Base-by-base conservation (phyloP, 805 yeast genomes). In the Clavispora carvajalis region DNA sequence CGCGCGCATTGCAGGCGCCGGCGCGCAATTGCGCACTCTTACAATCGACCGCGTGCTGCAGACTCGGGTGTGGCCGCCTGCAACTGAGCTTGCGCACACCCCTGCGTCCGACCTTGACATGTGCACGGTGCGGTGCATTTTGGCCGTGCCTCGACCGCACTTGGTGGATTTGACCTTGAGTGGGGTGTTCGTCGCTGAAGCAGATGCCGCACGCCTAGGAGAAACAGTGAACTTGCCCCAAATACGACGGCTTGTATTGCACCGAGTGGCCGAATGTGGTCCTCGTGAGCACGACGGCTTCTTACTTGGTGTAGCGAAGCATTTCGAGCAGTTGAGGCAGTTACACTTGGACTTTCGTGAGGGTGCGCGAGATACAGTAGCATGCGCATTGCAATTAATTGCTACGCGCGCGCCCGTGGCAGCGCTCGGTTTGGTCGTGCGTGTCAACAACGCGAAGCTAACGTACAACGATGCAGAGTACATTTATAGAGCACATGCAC, bases 271-370 rank as follows among this genome's bases (percentile, higher is more conserved):
- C 1, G 77, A 73, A 42, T 54, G 60, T 16, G 40, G 40, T 5
- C 29, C 31, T 1, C 19, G 31, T 39, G 1, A 33, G 34, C 12
- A 31, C 47, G 15, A 52, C 44, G n/a, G 57, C 61, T 62, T 67
- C 36, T 47, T 65, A 33, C 37, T 38, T 5, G 34, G 40, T 10
- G 39, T 68, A 2, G 59, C 59, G 1, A 57, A 58, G 2, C 36
- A 49, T 24, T 51, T 70, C 18, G 41, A 17, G 1, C 51, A 40
- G 8, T 44, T 71, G 26, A 53, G 47, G 19, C 52, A 52, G 12
- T 45, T 73, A 19, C 51, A 53, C 12, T 47, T 74, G 4, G 77
- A 74, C 43, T 65, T 58, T 46, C 56, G 71, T 36, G 76, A 73
- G 47, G 58, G 66, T 12, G 36, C 57, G 12, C 47, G 59, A n/a